Base-by-base conservation (phyloP, 176 grass and related monocot species). In the Oryza officinalis region DNA sequence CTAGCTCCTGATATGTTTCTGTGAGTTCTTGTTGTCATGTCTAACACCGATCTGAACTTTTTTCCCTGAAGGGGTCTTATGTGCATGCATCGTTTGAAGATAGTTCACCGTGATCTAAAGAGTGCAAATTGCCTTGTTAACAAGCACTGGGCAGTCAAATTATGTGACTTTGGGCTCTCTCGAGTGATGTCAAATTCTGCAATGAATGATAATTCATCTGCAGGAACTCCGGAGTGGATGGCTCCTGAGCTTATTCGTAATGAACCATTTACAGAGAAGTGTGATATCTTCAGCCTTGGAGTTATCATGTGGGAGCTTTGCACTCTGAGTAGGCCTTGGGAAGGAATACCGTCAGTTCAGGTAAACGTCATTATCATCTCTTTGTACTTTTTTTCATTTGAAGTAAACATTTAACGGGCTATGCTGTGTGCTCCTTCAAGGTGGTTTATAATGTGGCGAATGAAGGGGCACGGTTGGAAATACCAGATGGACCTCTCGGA, bases 281-380 rank as follows among this genome's bases (percentile, higher is more conserved):
- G 96, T 81, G 93, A 96, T 57, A 96, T 99, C 50, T 99, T 99
- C 81, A 99, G 96, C 78, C 85, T 98, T 13, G 96, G 96, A 25
- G 96, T 99, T 27, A 99, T 99, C 80, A 99, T 99, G 91, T 99
- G 96, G 96, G 96, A 99, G 46, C 96, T 99, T 80, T 99, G 96
- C 71, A 96, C 96, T 83, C 89, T 99, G 4, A 89, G 77, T 87
- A 92, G 91, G 20, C 96, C 96, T 74, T 96, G 96, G 93, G 91
- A 90, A 87, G 93, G 96, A 77, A 84, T 87, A 76, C 89, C 90
- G 63, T 72, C 96, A 63, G 96, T 94, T 86, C 96, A 99, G 86
- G 96, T 95, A 88, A 83, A 54, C 8, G 33, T 11, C 45, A 87
- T 83, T 83, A 26, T 37, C 47, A 82, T 46, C n/a, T 13, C 23